Conservation (phyloP, 495 filamentous ascomycete species). For the Aspergillus ellipticus region DNA sequence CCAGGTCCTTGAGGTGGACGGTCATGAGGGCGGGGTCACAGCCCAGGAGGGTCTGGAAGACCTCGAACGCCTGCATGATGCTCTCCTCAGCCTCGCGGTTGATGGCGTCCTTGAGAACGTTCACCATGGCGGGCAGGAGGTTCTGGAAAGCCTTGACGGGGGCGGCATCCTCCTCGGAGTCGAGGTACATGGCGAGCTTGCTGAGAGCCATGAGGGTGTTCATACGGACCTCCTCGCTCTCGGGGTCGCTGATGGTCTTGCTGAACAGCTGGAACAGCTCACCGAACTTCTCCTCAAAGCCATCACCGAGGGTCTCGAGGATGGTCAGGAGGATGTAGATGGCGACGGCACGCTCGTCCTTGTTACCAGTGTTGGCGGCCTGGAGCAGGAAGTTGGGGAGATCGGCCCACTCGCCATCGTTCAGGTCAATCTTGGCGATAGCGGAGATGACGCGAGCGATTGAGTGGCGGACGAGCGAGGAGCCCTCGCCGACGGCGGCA, state of each 20-base stretch:
- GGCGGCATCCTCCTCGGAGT: slow-evolving; percentile 75
- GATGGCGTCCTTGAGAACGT: slow-evolving; percentile 78
- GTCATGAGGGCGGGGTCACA: slow-evolving; percentile 83
- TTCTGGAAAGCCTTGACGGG: slow-evolving; percentile 69
- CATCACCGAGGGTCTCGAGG: slow-evolving; percentile 77
- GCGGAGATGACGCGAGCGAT: slow-evolving; percentile 82
- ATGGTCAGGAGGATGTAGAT: slow-evolving; percentile 91
- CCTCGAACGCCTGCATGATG: slow-evolving; percentile 86
- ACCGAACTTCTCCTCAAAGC: slow-evolving; percentile 69
- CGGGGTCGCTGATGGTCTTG: slow-evolving; percentile 83
- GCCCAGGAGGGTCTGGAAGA: slow-evolving; percentile 92
- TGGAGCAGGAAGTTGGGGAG: slow-evolving; percentile 70
- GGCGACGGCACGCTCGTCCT: slow-evolving; percentile 80
- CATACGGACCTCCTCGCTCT: slow-evolving; percentile 86
- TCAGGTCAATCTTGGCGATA: slow-evolving; percentile 80
- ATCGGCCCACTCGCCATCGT: slow-evolving; percentile 82
- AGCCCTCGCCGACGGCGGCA: slow-evolving; percentile 72
- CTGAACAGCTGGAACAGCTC: slow-evolving; percentile 80
- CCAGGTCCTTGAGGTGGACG: slow-evolving; percentile 81
- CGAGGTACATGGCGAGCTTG: slow-evolving; percentile 80
- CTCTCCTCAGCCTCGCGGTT: slow-evolving; percentile 77
- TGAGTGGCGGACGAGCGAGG: slow-evolving; percentile 73
- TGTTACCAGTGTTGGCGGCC: slow-evolving; percentile 65
- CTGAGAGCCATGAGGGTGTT: slow-evolving; percentile 94
- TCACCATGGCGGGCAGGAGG: slow-evolving; percentile 82